Conservation (phyloP, 2,329 filamentous ascomycete species). For the Ophioceras dolichostomum region DNA sequence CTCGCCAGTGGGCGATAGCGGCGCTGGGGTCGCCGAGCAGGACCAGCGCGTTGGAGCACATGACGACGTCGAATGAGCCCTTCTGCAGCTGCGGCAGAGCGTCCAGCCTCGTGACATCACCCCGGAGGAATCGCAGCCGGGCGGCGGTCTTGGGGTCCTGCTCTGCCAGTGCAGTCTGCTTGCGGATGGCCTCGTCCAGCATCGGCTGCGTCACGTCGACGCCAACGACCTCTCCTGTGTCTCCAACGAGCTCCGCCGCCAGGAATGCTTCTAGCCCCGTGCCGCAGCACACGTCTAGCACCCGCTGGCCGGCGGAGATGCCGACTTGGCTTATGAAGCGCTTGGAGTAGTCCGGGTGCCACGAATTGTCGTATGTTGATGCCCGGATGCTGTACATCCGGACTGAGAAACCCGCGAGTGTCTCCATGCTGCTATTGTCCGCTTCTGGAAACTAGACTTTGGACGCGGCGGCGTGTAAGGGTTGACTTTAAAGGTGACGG, state of each 20-base stretch:
- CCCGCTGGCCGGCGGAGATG: conserved; percentile 12
- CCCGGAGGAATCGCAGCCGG: conserved; percentile 13
- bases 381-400: conserved; percentile 20
- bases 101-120: conserved; percentile 16
- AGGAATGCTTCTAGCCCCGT: conserved; percentile 19
- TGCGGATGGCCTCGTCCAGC: conserved; percentile 14
- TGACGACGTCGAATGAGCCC: conserved; percentile 16
- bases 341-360: conserved; percentile 18
- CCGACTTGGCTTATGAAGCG: conserved; percentile 16
- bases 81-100: conserved; percentile 8
- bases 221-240: conserved; percentile 14
- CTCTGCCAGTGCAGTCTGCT: conserved; percentile 5
- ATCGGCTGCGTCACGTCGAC: conserved; percentile 20
- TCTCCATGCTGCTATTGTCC: no score
- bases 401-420: no score
- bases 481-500: no score
- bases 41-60: conserved; percentile 22
- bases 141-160: conserved; percentile 7
- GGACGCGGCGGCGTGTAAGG: no score
- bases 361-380: conserved; percentile 18
- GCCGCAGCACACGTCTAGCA: conserved; percentile 21
- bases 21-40: conserved; percentile 14
- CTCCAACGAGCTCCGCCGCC: conserved; percentile 14
- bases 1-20: conserved; percentile 16
- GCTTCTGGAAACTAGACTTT: no score